Evolutionary conservation across 352 stramenopile genomes (phyloP).

Genomic region (Pythium folliculosum): DNA sequence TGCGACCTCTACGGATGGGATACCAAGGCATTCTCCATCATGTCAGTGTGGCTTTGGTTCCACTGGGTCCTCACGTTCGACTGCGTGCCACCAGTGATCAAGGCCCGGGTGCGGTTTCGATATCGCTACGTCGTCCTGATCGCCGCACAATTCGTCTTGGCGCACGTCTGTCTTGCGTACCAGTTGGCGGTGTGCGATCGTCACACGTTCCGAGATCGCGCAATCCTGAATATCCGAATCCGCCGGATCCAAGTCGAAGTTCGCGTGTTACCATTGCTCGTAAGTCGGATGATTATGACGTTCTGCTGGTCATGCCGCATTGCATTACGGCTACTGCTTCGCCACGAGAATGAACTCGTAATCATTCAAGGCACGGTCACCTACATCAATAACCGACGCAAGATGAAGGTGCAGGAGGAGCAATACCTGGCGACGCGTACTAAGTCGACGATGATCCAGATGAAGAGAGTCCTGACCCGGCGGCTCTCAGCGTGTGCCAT

Average conservation of each 20-base stretch:
- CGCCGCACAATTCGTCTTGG: constrained; percentile 20
- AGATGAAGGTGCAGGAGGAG: constrained; percentile 19
- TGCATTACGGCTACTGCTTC: constrained; percentile 19
- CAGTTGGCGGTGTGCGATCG: constrained; percentile 7
- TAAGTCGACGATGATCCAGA: constrained; percentile 1
- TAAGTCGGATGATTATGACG: constrained; percentile 27
- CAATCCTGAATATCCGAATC: constrained; percentile 11
- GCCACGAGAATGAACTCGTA: constrained; percentile 26
- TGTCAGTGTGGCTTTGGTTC: constrained; percentile 30
- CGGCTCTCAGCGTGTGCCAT: not conserved
- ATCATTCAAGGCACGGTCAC: constrained; percentile 33
- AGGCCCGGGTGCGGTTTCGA: constrained; percentile 7
- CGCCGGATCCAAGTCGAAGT: not conserved
- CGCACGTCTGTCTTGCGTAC: constrained; percentile 14
- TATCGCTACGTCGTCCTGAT: constrained; percentile 22
- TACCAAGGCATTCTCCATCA: constrained; percentile 15
- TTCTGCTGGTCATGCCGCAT: constrained; percentile 33
- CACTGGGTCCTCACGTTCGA: constrained; percentile 40
- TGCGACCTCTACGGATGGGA: constrained; percentile 43
- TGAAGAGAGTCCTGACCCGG: not conserved
- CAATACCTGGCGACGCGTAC: constrained; percentile 2
- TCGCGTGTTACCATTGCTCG: constrained; percentile 21
- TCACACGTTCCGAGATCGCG: constrained; percentile 17
- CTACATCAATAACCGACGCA: constrained; percentile 30
- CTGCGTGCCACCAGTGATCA: constrained; percentile 26